These are phyloP conservation scores for Aspergillus kassunensis DNA, from an alignment of 495 filamentous ascomycete species.

Conservation along the genomic window DNA sequence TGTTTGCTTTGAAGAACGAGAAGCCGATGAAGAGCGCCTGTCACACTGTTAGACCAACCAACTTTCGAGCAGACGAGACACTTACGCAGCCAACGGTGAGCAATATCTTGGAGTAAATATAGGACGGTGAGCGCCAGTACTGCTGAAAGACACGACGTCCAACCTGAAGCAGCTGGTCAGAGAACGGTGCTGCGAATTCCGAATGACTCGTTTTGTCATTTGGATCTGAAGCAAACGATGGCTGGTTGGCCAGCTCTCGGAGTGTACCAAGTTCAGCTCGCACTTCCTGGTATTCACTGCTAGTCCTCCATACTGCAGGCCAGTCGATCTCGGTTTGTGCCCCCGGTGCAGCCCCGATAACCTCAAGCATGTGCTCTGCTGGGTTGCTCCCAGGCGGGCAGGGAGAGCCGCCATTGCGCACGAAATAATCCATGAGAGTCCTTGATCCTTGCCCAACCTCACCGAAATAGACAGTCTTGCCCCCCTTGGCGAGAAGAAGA, in stretches of 20 bases:
- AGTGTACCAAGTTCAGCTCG: conserved; percentile 66
- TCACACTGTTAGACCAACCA: conserved; percentile 50
- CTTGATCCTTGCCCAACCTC: conserved; percentile 77
- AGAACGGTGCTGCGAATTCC: conserved; percentile 55
- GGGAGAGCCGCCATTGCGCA: conserved; percentile 66
- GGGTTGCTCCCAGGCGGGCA: conserved; percentile 74
- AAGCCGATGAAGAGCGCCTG: conserved; percentile 83
- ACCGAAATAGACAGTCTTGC: conserved; percentile 86
- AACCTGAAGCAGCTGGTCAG: conserved; percentile 48
- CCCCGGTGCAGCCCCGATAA: conserved; percentile 86
- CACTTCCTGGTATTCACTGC: conserved; percentile 63
- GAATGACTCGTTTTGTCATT: conserved; percentile 32
- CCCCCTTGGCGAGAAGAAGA: conserved; percentile 78
- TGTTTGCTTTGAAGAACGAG: conserved; percentile 76
- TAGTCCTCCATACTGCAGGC: conserved; percentile 74
- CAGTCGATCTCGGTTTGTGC: conserved; percentile 74
- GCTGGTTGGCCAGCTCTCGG: conserved; percentile 48
- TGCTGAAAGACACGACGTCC: conserved; percentile 51
- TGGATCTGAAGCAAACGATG: conserved; percentile 68
- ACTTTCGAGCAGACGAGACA: neutral
- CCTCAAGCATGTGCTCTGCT: conserved; percentile 95
- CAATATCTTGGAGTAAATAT: conserved; percentile 62
- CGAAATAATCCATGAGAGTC: conserved; percentile 75
- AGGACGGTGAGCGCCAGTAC: conserved; percentile 58
- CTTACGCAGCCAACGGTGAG: conserved; percentile 31